Evolutionary conservation across 345 rosid genomes (phyloP).

Genomic region (Lepidium aucheri): DNA sequence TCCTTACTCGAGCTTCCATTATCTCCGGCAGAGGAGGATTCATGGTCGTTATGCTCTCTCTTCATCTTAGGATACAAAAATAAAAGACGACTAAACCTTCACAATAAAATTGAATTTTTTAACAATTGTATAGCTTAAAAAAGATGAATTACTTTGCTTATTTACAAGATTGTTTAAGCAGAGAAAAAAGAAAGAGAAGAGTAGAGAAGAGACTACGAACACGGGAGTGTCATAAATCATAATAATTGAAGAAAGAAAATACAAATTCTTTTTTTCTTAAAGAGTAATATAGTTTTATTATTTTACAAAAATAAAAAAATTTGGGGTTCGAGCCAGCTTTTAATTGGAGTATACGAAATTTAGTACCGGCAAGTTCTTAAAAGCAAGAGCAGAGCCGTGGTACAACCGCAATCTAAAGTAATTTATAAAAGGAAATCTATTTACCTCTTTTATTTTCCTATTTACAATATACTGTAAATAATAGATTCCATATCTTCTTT

Average conservation of each 20-base stretch:
- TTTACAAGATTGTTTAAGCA: too few relatives aligned
- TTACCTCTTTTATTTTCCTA: conserved; percentile 23
- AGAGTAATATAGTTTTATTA: not conserved
- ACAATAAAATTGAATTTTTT: not conserved
- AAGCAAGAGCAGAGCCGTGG: conserved; percentile 40
- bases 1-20: conserved; percentile 26
- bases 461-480: not conserved
- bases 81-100: not conserved
- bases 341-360: conserved; percentile 21
- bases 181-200: conserved; percentile 3
- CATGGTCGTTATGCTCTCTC: conserved; percentile 36
- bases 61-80: conserved; percentile 32
- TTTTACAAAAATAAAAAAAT: not conserved
- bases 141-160: too few relatives aligned
- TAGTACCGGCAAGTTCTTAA: conserved; percentile 24
- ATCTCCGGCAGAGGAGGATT: conserved; percentile 22
- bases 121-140: too few relatives aligned
- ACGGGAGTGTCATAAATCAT: conserved; percentile 27
- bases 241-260: conserved; percentile 26
- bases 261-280: not conserved
- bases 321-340: conserved; percentile 8
- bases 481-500: conserved; percentile 18
- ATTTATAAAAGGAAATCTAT: conserved; percentile 24
- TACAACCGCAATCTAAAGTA: conserved; percentile 47
- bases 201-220: conserved; percentile 30